Base-by-base conservation (phyloP, 192 early-diverging fungal species). In the Umbelopsis sp. region DNA sequence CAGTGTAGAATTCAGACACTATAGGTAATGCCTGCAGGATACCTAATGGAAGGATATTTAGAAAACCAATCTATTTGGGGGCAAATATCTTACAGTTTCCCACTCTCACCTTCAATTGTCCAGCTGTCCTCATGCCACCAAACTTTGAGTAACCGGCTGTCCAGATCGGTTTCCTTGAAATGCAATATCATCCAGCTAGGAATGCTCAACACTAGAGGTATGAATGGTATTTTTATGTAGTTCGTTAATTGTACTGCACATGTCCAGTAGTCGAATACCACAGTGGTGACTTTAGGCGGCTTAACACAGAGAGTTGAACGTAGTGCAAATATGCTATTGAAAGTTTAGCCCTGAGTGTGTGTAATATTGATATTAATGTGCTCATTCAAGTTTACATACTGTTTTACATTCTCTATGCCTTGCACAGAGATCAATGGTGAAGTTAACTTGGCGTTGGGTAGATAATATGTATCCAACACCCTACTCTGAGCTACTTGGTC, bases 81-180 rank as follows among this genome's bases (percentile, higher is more conserved):
- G n/a, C n/a, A n/a, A n/a, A n/a, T n/a, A n/a, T n/a, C n/a, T n/a
- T n/a, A n/a, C n/a, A n/a, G n/a, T n/a, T n/a, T n/a, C n/a, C n/a
- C n/a, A n/a, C n/a, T n/a, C 31, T 54, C 25, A 62, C 56, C 56
- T 62, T 62, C 56, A 17, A 62, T 62, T 14, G 56, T 62, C 56
- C 56, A 62, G 31, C 56, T 62, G 7, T 62, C 56, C 14, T 62
- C 56, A 32, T 62, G 56, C 56, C 56, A 62, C 31, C 56, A 62
- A 20, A 62, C 56, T 62, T 62, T 62, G 56, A 62, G 56, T 4
- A 62, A 26, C 29, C 56, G 31, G 17, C 56, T 62, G n/a, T 62
- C 56, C 29, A 36, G 26, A 14, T 62, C 56, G 4, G 56, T 62
- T n/a, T 62, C 56, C 26, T 62, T 34, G 14, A 62, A 62, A 7